Base-by-base conservation (phyloP, 306 rosid species). In the Quercus robur region DNA sequence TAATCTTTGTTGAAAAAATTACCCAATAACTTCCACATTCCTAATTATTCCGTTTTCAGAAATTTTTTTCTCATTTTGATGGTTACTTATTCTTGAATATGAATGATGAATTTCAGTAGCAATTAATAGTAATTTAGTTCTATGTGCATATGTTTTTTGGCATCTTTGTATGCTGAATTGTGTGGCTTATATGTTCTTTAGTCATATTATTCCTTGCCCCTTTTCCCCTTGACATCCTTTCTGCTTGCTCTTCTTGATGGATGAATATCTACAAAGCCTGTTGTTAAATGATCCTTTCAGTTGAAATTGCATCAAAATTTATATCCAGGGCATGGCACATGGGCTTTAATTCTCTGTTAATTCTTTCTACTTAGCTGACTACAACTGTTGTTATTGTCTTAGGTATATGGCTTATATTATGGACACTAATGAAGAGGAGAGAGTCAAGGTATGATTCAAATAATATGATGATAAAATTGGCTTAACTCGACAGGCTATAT, bases 341-440 rank as follows among this genome's bases (percentile, higher is more conserved):
- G 44, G 44, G 54, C 17, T 49, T 49, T 6, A 64, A 28, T 64
- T 4, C 3, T 7, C 70, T 30, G 4, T 64, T 30, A 64, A 30
- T 64, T 64, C 13, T 15, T 64, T 64, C 31, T 64, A 21, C 21
- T 17, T 64, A 18, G 20, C 23, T 64, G 46, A 64, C 70, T 3
- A 17, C 49, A 66, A 52, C 63, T 8, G 30, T 68, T 63, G 59
- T 80, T 71, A 71, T 67, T 85, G 66, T 84, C 78, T 23, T 77
- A 96, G 99, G 99, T 96, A 96, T 74, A 96, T 96, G 99, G 99
- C 99, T 1, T 96, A 90, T 85, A 93, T 96, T 74, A 96, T 96
- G 99, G 99, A 96, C 88, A 96, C 99, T 66, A 96, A 96, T 77
- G 98, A 96, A 77, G 98, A 96, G 82, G 99, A 96, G 88, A 91